These are phyloP conservation scores for Brassica rapa DNA, from an alignment of 345 rosid genomes.

Conservation along the genomic window DNA sequence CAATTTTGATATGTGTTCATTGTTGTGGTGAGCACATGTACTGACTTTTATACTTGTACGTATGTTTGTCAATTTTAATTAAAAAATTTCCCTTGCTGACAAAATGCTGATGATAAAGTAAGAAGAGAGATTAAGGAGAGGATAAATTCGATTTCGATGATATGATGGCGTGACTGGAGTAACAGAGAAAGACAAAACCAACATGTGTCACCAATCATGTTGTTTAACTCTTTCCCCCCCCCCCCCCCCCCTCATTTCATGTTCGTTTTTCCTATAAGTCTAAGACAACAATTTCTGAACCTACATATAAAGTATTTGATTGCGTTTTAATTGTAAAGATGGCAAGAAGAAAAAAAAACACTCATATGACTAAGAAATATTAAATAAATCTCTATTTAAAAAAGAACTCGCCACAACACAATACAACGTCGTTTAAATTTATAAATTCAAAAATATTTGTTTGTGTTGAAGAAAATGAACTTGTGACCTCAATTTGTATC, in stretches of 20 bases:
- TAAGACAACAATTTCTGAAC: slow-evolving; percentile 1
- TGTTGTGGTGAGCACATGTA: background rate
- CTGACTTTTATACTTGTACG: background rate
- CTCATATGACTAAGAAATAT: background rate
- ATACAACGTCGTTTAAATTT: background rate
- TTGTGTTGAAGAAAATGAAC: background rate
- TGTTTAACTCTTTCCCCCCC: slow-evolving; percentile 28
- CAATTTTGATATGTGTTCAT: background rate
- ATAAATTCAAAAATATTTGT: background rate
- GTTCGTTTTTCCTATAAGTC: slow-evolving; percentile 17
- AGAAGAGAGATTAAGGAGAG: background rate
- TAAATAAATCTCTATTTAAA: background rate
- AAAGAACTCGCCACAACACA: background rate
- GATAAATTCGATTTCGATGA: slow-evolving; percentile 3
- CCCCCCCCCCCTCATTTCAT: slow-evolving; percentile 2
- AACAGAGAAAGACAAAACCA: slow-evolving; percentile 32
- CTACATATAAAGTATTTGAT: background rate
- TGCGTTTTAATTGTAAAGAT: background rate
- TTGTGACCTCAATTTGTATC: background rate
- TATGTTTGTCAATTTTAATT: background rate
- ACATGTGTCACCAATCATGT: slow-evolving; percentile 33
- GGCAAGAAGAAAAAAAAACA: background rate
- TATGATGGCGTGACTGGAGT: slow-evolving; percentile 31
- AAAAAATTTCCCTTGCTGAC: background rate
- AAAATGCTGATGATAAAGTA: background rate